Conservation (phyloP, 768 basidiomycete species). For the Suillus tomentosus region DNA sequence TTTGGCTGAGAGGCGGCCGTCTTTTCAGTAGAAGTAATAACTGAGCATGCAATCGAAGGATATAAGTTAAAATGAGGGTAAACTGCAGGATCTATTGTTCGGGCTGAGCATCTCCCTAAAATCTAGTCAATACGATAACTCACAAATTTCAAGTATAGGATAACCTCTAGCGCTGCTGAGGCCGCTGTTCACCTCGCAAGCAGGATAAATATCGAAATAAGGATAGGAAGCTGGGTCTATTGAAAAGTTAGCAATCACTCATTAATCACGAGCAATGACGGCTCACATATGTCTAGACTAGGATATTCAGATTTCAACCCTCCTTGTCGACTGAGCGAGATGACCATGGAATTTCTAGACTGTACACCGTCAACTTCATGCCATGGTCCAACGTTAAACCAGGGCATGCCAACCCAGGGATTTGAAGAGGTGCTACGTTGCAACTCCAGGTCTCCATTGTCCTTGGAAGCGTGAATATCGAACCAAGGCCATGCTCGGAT, state of each 20-base stretch:
- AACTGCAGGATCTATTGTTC: conserved; percentile 36
- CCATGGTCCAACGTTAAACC: conserved; percentile 38
- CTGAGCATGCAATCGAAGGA: conserved; percentile 26
- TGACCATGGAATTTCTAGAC: neutral
- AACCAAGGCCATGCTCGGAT: conserved; percentile 4
- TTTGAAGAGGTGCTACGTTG: conserved; percentile 11
- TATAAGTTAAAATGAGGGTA: conserved; percentile 47
- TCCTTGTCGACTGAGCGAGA: conserved; percentile 12
- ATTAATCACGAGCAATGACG: neutral
- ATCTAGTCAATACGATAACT: neutral
- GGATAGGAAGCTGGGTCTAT: conserved; percentile 45
- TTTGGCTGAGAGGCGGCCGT: neutral
- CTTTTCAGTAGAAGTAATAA: neutral
- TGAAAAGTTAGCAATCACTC: conserved; percentile 19
- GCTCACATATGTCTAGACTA: conserved; percentile 32
- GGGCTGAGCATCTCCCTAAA: neutral
- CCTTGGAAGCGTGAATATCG: neutral
- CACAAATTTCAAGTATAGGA: conserved; percentile 21
- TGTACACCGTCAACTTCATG: conserved; percentile 16
- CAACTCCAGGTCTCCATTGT: neutral
- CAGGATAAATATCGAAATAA: conserved; percentile 44
- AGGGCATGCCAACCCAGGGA: conserved; percentile 21
- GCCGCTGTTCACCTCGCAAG: conserved; percentile 6
- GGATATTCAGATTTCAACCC: conserved; percentile 24
- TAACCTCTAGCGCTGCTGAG: conserved; percentile 18